phyloP scores from a whole-genome alignment of 1,139 yeast genomes.

The Pneumocystis wakefieldiae region DNA sequence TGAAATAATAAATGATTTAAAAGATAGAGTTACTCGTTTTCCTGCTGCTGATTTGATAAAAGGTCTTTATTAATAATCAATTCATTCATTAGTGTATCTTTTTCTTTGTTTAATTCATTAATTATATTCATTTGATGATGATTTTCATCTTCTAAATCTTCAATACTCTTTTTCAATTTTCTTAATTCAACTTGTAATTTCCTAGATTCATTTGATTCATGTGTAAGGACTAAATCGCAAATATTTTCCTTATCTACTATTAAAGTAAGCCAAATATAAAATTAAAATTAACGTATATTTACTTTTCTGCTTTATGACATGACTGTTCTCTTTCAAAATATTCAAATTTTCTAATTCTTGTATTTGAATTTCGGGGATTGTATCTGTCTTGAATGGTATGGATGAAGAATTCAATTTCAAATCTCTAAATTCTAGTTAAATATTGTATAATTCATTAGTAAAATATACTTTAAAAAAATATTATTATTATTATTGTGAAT shows the following conservation, averaged over 20 bases:
- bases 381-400: not conserved
- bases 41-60: not conserved
- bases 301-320: not conserved
- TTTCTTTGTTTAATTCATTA: not conserved
- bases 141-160: not conserved
- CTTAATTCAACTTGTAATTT: not conserved
- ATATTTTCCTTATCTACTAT: not conserved
- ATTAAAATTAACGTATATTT: not conserved
- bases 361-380: not conserved
- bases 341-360: not conserved
- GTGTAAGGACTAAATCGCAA: not conserved
- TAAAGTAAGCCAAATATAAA: not conserved
- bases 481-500: not conserved
- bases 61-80: not conserved
- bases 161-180: not conserved
- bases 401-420: not conserved
- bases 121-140: not conserved
- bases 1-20: not conserved
- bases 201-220: not conserved
- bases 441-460: not conserved
- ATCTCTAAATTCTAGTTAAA: not conserved
- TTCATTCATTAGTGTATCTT: not conserved
- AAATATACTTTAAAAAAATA: not conserved
- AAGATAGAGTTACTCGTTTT: not conserved
- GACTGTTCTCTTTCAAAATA: not conserved